Evolutionary conservation across 2,329 filamentous ascomycete species (phyloP).

Genomic region (Calonectria montana): DNA sequence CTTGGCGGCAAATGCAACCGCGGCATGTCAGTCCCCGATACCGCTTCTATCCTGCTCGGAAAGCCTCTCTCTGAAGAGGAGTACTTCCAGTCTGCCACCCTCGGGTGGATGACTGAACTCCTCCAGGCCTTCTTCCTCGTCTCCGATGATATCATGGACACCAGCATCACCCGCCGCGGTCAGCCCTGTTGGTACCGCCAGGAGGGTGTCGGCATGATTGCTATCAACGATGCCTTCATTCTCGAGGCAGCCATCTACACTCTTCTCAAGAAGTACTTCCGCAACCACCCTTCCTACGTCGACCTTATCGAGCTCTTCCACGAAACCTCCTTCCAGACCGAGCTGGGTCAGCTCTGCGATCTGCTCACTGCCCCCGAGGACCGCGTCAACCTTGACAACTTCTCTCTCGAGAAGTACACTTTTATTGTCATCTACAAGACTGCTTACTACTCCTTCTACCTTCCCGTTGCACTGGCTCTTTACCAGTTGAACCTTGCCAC

Average conservation of each 20-base stretch:
- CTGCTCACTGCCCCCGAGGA: slow-evolving; percentile 96
- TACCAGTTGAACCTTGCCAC: slow-evolving; percentile 88
- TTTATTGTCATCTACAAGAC: slow-evolving; percentile 99
- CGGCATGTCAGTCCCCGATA: slow-evolving; percentile 97
- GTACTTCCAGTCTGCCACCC: slow-evolving; percentile 87
- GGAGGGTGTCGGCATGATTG: slow-evolving; percentile 90
- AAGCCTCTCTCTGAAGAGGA: slow-evolving; percentile 80
- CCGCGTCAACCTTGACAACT: slow-evolving; percentile 91
- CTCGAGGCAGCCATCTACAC: slow-evolving; percentile 92
- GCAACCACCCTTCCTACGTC: slow-evolving; percentile 85
- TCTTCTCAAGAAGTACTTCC: slow-evolving; percentile 94
- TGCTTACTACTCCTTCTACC: slow-evolving; percentile 98
- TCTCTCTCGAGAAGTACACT: slow-evolving; percentile 92
- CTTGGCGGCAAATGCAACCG: slow-evolving; percentile 98
- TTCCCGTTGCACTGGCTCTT: slow-evolving; percentile 92
- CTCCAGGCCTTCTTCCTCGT: slow-evolving; percentile 99
- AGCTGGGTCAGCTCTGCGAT: slow-evolving; percentile 94
- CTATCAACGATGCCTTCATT: slow-evolving; percentile 99
- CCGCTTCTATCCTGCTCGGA: slow-evolving; percentile 80
- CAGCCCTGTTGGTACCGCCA: slow-evolving; percentile 97
- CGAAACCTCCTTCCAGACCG: slow-evolving; percentile 92
- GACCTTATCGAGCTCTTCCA: slow-evolving; percentile 97
- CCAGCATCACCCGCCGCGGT: slow-evolving; percentile 92
- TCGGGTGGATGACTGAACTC: slow-evolving; percentile 98
- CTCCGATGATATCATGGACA: slow-evolving; percentile 98